Evolutionary conservation across 2,329 filamentous ascomycete species (phyloP).

Genomic region (Pseudocercospora macadamiae): DNA sequence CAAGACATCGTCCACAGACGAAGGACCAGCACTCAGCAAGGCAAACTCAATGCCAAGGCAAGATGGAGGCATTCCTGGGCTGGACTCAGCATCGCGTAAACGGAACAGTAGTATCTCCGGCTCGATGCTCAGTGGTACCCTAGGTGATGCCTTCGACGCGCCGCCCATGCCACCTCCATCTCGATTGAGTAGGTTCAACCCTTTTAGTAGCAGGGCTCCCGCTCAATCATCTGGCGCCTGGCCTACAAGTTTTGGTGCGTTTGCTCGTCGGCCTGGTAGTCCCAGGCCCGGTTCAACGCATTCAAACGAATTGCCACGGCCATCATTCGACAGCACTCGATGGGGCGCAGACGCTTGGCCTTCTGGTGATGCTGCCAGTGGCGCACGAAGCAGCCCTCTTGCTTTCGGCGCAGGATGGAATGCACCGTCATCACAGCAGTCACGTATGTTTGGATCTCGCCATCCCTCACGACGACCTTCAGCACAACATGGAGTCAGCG

Average conservation of each 20-base stretch:
- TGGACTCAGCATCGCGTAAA: slow-evolving; percentile 36
- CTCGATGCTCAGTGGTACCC: slow-evolving; percentile 51
- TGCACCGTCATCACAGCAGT: slow-evolving; percentile 56
- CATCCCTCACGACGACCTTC: slow-evolving; percentile 81
- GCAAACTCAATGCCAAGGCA: slow-evolving; percentile 73
- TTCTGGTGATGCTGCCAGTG: slow-evolving; percentile 30
- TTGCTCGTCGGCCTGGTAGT: slow-evolving; percentile 43
- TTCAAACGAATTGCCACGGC: slow-evolving; percentile 68
- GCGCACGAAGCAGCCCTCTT: slow-evolving; percentile 45
- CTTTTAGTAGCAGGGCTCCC: not conserved
- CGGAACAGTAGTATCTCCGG: slow-evolving; percentile 59
- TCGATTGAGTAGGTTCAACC: slow-evolving; percentile 25
- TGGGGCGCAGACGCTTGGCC: slow-evolving; percentile 48
- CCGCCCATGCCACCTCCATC: slow-evolving; percentile 22
- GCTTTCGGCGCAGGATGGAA: slow-evolving; percentile 42
- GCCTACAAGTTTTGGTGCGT: slow-evolving; percentile 37
- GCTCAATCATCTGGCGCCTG: slow-evolving; percentile 40
- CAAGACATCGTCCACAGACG: slow-evolving; percentile 64
- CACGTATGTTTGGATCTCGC: slow-evolving; percentile 56
- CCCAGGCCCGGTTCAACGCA: slow-evolving; percentile 61
- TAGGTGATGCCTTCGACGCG: slow-evolving; percentile 24
- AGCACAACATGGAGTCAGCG: slow-evolving; percentile 73
- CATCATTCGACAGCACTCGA: slow-evolving; percentile 70
- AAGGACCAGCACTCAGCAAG: slow-evolving; percentile 63
- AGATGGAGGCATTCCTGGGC: slow-evolving; percentile 42